These are phyloP conservation scores for Stemphylium beticola DNA, from an alignment of 2,329 filamentous ascomycete species.

Conservation along the genomic window DNA sequence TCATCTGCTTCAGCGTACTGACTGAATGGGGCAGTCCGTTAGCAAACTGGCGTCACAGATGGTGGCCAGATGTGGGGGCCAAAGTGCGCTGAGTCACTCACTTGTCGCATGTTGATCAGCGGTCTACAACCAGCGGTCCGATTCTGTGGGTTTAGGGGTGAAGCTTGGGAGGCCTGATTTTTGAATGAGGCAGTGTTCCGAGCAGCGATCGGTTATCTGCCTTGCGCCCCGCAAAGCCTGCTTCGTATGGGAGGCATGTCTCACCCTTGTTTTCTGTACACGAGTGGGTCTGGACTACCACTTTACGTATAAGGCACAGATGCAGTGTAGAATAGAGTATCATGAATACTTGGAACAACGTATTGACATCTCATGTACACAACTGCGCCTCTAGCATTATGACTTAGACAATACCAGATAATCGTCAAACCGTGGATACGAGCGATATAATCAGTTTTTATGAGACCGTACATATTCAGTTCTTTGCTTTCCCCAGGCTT, in stretches of 20 bases:
- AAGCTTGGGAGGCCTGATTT: not conserved
- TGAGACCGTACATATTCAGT: not conserved
- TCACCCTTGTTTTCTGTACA: no score
- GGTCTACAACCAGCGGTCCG: not conserved
- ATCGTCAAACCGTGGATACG: no score
- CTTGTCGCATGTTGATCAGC: not conserved
- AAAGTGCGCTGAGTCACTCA: not conserved
- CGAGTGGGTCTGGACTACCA: no score
- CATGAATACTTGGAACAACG: no score
- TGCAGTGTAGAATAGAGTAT: no score
- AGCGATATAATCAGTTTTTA: no score
- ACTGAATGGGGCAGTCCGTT: not conserved
- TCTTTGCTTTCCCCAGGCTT: not conserved
- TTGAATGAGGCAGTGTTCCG: not conserved
- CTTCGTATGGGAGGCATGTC: not conserved
- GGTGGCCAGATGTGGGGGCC: not conserved
- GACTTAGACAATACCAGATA: no score
- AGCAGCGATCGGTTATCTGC: not conserved
- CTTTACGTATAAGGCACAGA: no score
- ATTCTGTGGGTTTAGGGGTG: not conserved
- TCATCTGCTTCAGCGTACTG: conserved; percentile 2
- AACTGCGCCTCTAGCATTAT: no score
- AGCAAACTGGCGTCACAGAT: not conserved
- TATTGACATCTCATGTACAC: not conserved
- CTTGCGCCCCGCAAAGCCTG: not conserved